Evolutionary conservation across 805 yeast genomes (phyloP), one percentile per base, ranked within the genome.

Genomic region (Allodekkera sacchari): DNA sequence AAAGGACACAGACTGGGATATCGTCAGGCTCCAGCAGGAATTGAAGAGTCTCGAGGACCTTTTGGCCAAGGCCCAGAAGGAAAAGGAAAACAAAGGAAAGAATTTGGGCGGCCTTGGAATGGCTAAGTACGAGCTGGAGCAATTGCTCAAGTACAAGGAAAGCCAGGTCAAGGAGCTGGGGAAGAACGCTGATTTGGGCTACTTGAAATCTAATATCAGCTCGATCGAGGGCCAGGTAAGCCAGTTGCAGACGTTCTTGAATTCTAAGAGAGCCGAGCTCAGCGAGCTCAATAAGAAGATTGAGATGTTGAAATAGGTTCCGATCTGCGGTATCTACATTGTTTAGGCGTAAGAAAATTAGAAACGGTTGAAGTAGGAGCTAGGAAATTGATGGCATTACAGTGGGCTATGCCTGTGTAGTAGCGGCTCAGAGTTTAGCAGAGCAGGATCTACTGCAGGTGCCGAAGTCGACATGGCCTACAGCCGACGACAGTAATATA

Each of bases 1-100:
- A 4, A 71, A 72, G 45, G 87, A 79, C n/a, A 76, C 85, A 2
- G 95, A 87, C 48, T 85, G 96, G 95, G 96, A 88, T 54, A 85
- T 81, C 47, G 94, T 81, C 11, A 70, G 92, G 44, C 67, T 87
- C 42, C 76, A 77, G 57, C 71, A 88, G 30, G 89, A 87, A 51
- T 64, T 89, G 38, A 67, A 76, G 9, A 83, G 83, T 39, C 57
- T 88, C 29, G 95, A 87, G 45, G 57, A 63, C n/a, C 66, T 76
- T 43, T 68, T 83, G 34, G 63, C 59, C 7, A 67, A 71, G 36
- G 78, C 83, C 3, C 73, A 72, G 40, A 51, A 55, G 12, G 74
- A 66, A 18, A 60, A 71, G 23, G 60, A 63, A 24, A 49, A 31
- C 37, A 53, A 51, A 30, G 52, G 50, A 4, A 38, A 36, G 20